phyloP scores from a whole-genome alignment of 139 green algal genomes.

The Closterium sp. region DNA sequence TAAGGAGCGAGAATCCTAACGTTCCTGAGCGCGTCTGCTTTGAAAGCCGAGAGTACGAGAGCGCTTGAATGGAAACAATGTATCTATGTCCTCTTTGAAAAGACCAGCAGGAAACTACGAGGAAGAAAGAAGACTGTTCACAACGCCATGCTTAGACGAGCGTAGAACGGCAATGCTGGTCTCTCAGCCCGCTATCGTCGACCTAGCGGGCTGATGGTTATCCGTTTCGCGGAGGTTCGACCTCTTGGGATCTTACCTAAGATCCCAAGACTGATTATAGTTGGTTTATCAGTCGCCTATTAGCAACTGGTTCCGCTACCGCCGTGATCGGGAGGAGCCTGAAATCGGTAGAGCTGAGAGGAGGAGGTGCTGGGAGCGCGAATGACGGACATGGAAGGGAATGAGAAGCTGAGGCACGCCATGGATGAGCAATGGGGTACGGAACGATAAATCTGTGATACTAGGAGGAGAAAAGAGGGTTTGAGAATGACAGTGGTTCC shows the following conservation, averaged over 20 bases:
- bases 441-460: background rate
- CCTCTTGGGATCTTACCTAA: background rate
- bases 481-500: background rate
- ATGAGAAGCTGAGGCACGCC: background rate
- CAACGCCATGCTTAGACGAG: background rate
- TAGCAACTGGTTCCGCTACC: background rate
- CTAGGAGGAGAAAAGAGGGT: background rate
- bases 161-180: background rate
- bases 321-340: background rate
- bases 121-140: background rate
- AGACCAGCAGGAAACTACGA: no score
- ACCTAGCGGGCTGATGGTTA: background rate
- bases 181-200: background rate
- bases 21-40: no score
- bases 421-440: background rate
- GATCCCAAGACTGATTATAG: background rate
- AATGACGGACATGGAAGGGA: background rate
- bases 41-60: no score
- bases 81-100: no score
- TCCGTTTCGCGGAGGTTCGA: background rate
- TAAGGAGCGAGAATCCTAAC: no score
- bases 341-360: background rate
- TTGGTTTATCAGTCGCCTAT: background rate
- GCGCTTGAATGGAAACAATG: no score
- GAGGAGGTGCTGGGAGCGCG: background rate